Conservation (phyloP, 2,329 filamentous ascomycete species). For the Neobulgaria alba region DNA sequence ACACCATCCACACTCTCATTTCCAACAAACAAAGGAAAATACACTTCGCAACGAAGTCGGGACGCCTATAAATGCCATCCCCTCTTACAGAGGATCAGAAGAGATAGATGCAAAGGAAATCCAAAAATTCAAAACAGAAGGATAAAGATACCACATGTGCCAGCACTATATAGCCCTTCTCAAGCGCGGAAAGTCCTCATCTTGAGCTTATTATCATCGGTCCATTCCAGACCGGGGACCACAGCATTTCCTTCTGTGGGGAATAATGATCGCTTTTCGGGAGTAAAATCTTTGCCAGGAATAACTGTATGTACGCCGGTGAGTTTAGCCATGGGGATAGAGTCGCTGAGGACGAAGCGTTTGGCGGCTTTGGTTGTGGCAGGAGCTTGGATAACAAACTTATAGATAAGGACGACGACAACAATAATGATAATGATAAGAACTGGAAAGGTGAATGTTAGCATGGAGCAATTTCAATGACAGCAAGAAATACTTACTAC, state of each 20-base stretch:
- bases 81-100: background rate
- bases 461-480: background rate
- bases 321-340: slow-evolving; percentile 4
- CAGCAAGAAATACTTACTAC: slow-evolving; percentile 33
- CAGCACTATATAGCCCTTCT: background rate
- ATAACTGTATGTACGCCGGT: slow-evolving; percentile 8
- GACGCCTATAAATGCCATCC: background rate
- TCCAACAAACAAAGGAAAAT: background rate
- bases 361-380: slow-evolving; percentile 26
- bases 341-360: slow-evolving; percentile 15
- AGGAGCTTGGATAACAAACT: slow-evolving; percentile 32
- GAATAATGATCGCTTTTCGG: background rate
- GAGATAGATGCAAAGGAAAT: background rate
- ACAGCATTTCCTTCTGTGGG: slow-evolving; percentile 5
- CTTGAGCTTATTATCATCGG: background rate
- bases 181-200: background rate
- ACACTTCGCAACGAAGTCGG: too few species aligned
- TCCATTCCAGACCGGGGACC: slow-evolving; percentile 7
- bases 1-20: background rate
- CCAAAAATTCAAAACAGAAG: background rate
- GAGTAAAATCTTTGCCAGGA: slow-evolving; percentile 5
- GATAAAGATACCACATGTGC: background rate
- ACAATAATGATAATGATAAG: slow-evolving; percentile 44
- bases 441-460: slow-evolving; percentile 30
- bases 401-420: slow-evolving; percentile 38